phyloP scores from a whole-genome alignment of 2,329 filamentous ascomycete species.

The Apiospora phragmitis region DNA sequence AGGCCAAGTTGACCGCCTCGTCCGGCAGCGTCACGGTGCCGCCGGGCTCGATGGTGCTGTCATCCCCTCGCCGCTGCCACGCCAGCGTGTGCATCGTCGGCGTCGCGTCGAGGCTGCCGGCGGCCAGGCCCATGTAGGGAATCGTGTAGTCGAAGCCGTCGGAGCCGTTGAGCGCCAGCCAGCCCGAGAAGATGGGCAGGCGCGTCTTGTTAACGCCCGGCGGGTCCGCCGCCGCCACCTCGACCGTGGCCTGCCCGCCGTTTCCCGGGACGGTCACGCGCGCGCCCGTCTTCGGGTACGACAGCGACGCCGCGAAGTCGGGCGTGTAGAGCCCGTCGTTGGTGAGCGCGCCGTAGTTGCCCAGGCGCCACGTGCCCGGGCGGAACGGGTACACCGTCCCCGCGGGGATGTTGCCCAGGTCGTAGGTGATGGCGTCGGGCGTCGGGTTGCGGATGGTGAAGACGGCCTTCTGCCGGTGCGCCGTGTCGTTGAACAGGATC shows the following conservation, averaged over 20 bases:
- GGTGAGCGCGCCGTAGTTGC: conserved; percentile 18
- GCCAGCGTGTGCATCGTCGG: conserved; percentile 7
- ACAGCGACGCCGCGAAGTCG: conserved; percentile 13
- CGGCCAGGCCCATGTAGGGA: conserved; percentile 42
- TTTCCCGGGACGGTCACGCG: conserved; percentile 22
- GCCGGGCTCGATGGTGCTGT: neutral
- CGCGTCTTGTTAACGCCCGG: conserved; percentile 33
- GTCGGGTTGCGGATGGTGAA: conserved; percentile 43
- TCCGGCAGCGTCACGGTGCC: neutral
- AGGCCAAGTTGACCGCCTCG: neutral
- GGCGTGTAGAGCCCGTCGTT: conserved; percentile 9
- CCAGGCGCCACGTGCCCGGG: conserved; percentile 10
- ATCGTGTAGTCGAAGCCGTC: conserved; percentile 38
- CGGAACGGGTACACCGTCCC: conserved; percentile 39
- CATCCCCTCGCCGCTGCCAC: neutral
- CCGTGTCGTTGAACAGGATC: conserved; percentile 46
- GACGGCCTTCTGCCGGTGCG: conserved; percentile 32
- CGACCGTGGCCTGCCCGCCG: conserved; percentile 16
- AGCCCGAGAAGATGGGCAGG: conserved; percentile 44
- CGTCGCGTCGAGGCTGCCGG: conserved; percentile 28
- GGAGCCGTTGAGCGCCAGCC: conserved; percentile 40
- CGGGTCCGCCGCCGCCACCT: conserved; percentile 23
- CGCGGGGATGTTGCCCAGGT: conserved; percentile 35
- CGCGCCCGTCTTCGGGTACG: conserved; percentile 13
- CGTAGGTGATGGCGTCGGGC: conserved; percentile 35